These are phyloP conservation scores for Eimeria zaria DNA, from an alignment of 169 alveolate species.

Conservation along the genomic window DNA sequence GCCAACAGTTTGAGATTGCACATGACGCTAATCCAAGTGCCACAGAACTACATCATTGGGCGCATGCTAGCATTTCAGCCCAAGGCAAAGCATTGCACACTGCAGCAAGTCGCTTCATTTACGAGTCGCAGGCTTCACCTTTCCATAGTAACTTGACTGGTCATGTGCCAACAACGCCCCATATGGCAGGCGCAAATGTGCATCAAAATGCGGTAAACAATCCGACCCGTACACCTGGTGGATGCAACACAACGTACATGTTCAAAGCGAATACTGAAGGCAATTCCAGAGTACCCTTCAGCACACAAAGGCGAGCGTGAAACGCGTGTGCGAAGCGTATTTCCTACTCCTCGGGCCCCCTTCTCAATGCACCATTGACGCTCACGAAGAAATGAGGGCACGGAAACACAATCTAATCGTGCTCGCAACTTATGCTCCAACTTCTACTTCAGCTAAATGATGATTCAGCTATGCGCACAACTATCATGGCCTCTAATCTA, in stretches of 20 bases:
- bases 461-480: not conserved
- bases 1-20: not conserved
- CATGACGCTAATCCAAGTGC: not conserved
- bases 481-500: not conserved
- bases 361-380: not conserved
- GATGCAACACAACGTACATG: not conserved
- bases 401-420: not conserved
- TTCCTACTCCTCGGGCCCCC: not conserved
- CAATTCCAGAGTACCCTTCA: not conserved
- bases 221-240: slow-evolving; percentile 79
- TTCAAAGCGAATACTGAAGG: not conserved
- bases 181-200: slow-evolving; percentile 78
- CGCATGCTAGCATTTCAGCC: not conserved
- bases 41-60: not conserved
- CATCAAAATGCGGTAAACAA: slow-evolving; percentile 73
- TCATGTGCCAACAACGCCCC: slow-evolving; percentile 84
- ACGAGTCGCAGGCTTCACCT: slow-evolving; percentile 7
- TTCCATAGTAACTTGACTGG: slow-evolving; percentile 70
- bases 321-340: not conserved
- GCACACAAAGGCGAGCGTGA: not conserved
- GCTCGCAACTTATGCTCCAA: not conserved
- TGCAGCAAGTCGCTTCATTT: not conserved
- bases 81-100: not conserved
- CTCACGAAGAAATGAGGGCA: not conserved
- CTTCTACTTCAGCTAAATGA: not conserved